A percentile compares a stretch with the other conserved stretches of the same genome.
These are phyloP conservation scores for Astrothelium macrocarpum DNA, from an alignment of 495 filamentous ascomycete genomes.

Conservation along the genomic window DNA sequence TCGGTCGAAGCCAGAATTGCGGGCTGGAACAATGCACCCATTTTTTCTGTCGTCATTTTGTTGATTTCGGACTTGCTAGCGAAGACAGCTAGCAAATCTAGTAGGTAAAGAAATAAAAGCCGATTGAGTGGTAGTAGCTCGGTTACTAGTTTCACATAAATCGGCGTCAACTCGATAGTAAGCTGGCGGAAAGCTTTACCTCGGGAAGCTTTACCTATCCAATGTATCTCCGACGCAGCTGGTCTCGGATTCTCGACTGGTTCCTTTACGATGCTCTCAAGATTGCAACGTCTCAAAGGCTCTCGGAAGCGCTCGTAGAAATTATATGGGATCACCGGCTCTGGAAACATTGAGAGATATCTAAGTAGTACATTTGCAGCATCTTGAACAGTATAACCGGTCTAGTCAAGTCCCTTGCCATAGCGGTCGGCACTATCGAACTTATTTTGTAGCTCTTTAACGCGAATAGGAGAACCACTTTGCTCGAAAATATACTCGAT, in stretches of 20 bases:
- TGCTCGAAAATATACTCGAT: background rate
- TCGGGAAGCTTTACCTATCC: constrained; percentile 61
- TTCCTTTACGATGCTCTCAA: too few species aligned
- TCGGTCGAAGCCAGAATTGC: constrained; percentile 10
- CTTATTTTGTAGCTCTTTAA: constrained; percentile 27
- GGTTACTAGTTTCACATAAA: constrained; percentile 31
- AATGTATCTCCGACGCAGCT: too few species aligned
- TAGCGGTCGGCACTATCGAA: constrained; percentile 88
- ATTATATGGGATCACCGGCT: constrained; percentile 1
- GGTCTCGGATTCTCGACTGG: too few species aligned
- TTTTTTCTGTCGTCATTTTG: constrained; percentile 8
- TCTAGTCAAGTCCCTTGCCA: constrained; percentile 85
- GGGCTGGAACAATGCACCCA: constrained; percentile 17
- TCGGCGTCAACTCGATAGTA: constrained; percentile 78
- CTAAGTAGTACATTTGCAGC: constrained; percentile 42
- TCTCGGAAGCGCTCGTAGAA: constrained; percentile 7
- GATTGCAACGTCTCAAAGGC: background rate
- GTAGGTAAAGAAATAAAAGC: constrained; percentile 9
- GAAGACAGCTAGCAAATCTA: constrained; percentile 12
- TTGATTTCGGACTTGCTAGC: constrained; percentile 4
- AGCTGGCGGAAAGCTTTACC: constrained; percentile 74
- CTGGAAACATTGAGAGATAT: background rate
- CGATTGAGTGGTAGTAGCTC: constrained; percentile 5
- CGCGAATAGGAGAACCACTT: background rate
- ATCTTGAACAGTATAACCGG: constrained; percentile 87